Conservation (phyloP, 768 basidiomycete species). For the Baorangia bicolor region DNA sequence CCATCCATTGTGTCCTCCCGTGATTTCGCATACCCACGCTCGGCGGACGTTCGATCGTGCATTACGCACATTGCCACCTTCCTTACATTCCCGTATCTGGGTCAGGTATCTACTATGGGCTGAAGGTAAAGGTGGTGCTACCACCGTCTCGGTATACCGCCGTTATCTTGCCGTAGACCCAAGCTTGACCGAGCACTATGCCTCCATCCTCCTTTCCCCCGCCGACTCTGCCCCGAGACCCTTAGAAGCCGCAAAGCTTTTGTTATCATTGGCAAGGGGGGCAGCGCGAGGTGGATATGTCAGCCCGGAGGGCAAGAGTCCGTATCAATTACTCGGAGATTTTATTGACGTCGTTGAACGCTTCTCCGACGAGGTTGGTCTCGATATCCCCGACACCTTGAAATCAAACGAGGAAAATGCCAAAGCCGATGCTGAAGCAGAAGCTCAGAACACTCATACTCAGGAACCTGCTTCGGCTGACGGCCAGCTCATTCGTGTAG, state of each 20-base stretch:
- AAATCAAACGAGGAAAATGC: constrained; percentile 52
- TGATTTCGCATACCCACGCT: constrained; percentile 85
- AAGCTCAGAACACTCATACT: constrained; percentile 31
- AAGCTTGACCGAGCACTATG: constrained; percentile 76
- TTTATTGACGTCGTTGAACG: constrained; percentile 91
- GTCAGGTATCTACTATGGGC: constrained; percentile 91
- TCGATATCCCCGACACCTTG: constrained; percentile 76
- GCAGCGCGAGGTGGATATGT: constrained; percentile 80
- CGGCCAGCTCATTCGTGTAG: constrained; percentile 69
- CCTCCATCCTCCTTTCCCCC: constrained; percentile 61
- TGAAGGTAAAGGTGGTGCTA: constrained; percentile 75
- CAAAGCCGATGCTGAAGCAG: constrained; percentile 46
- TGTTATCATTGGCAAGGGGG: constrained; percentile 80
- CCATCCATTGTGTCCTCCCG: constrained; percentile 85
- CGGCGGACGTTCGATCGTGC: constrained; percentile 93
- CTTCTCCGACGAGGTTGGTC: constrained; percentile 88
- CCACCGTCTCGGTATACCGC: constrained; percentile 79
- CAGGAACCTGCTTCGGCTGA: constrained; percentile 47
- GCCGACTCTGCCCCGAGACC: constrained; percentile 67
- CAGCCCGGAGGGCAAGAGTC: constrained; percentile 91
- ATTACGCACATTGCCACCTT: constrained; percentile 88
- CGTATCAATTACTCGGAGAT: constrained; percentile 90
- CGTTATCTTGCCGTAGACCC: constrained; percentile 86
- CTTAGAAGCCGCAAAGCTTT: constrained; percentile 89
- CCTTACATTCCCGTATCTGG: constrained; percentile 91